These are phyloP conservation scores for Eucommia ulmoides DNA, from an alignment of 257 asterid species.

Conservation along the genomic window DNA sequence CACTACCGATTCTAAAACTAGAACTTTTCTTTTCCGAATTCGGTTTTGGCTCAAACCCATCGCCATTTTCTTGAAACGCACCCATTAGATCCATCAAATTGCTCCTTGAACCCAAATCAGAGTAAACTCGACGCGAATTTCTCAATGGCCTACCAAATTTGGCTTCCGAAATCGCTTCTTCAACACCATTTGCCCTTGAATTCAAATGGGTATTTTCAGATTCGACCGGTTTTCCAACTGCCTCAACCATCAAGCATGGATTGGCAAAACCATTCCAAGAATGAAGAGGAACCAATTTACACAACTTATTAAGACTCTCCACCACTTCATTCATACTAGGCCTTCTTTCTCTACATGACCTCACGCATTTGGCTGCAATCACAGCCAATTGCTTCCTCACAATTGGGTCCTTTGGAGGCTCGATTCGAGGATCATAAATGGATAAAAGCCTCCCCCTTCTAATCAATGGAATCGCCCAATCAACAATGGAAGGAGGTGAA, in stretches of 20 bases:
- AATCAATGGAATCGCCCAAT: conserved; percentile 87
- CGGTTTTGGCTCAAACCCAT: conserved; percentile 10
- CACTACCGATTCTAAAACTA: conserved; percentile 38
- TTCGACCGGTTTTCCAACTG: conserved; percentile 47
- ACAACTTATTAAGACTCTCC: conserved; percentile 52
- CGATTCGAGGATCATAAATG: conserved; percentile 52
- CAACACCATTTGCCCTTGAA: conserved; percentile 15
- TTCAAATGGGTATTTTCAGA: conserved; percentile 10
- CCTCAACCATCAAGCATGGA: conserved; percentile 73
- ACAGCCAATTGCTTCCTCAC: conserved; percentile 65
- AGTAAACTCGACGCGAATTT: conserved; percentile 30
- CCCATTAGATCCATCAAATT: conserved; percentile 68
- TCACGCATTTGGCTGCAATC: conserved; percentile 80
- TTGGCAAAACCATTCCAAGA: conserved; percentile 64
- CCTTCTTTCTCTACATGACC: conserved; percentile 72
- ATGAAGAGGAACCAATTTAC: conserved; percentile 39
- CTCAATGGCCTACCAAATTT: conserved; percentile 24
- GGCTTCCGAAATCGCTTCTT: conserved; percentile 9
- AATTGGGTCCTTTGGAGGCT: conserved; percentile 44
- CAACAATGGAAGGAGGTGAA: conserved; percentile 69
- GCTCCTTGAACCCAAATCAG: conserved; percentile 40
- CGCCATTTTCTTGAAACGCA: conserved; percentile 7
- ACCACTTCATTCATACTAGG: conserved; percentile 71
- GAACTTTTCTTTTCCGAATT: conserved; percentile 21
- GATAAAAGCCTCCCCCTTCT: conserved; percentile 53